phyloP scores from a whole-genome alignment of 306 rosid genomes.

The Dalbergia cochinchinensis region DNA sequence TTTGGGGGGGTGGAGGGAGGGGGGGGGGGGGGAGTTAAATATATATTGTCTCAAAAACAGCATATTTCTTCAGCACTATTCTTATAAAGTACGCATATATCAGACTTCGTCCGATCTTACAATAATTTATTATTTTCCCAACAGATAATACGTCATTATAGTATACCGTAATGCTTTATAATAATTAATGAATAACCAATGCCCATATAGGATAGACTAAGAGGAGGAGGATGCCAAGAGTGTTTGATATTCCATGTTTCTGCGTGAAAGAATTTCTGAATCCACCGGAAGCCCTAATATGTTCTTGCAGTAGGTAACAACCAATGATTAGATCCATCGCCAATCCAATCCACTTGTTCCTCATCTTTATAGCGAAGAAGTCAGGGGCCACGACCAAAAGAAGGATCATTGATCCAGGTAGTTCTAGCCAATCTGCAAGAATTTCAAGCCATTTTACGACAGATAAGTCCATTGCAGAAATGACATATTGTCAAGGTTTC shows the following conservation, averaged over 20 bases:
- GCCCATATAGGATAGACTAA: conserved; percentile 78
- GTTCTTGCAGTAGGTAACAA: conserved; percentile 88
- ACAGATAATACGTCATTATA: not conserved
- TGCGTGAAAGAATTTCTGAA: conserved; percentile 89
- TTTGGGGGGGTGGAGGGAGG: too few species aligned
- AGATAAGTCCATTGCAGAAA: not conserved
- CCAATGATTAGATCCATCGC: conserved; percentile 73
- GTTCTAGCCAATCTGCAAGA: conserved; percentile 78
- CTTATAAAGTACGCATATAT: not conserved
- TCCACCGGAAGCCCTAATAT: conserved; percentile 89
- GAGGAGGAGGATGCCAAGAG: conserved; percentile 77
- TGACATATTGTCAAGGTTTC: not conserved
- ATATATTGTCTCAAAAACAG: too few species aligned
- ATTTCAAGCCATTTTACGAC: not conserved
- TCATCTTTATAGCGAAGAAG: conserved; percentile 64
- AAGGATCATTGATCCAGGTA: conserved; percentile 88
- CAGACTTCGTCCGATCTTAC: not conserved
- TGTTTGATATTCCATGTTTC: conserved; percentile 84
- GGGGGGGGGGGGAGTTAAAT: rapidly evolving
- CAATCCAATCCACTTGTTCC: conserved; percentile 67
- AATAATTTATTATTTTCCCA: conserved; percentile 22
- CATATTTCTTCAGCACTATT: too few species aligned
- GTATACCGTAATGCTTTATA: conserved; percentile 37
- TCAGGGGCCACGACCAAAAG: conserved; percentile 80
- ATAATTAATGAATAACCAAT: conserved; percentile 58